phyloP scores from a whole-genome alignment of 2,329 filamentous ascomycete genomes.

The Calonectria henricotiae region DNA sequence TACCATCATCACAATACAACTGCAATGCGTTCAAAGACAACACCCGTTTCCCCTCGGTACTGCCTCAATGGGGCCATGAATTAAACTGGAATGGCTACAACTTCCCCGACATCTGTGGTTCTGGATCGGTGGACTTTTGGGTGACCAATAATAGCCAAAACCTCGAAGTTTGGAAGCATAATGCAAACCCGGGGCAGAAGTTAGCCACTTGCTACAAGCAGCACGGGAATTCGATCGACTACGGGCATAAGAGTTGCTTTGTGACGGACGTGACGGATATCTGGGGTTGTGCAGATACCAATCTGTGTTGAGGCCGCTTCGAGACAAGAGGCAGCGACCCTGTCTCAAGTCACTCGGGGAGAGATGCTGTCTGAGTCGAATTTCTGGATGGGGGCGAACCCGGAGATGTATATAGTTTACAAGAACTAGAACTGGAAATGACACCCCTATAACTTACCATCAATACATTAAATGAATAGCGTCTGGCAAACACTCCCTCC shows the following conservation, averaged over 20 bases:
- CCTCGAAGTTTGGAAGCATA: slow-evolving; percentile 24
- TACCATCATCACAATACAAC: slow-evolving; percentile 21
- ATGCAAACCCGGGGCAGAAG: slow-evolving; percentile 9
- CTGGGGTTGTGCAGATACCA: slow-evolving; percentile 27
- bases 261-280: slow-evolving; percentile 8
- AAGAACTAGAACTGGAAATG: neutral
- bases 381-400: neutral
- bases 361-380: neutral
- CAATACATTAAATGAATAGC: neutral
- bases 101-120: slow-evolving; percentile 19
- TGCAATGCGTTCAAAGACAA: slow-evolving; percentile 22
- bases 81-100: slow-evolving; percentile 24
- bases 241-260: neutral
- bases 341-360: neutral
- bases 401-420: neutral
- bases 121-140: slow-evolving; percentile 24
- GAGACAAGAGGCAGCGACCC: neutral
- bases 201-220: slow-evolving; percentile 28
- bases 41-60: neutral
- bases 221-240: slow-evolving; percentile 6
- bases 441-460: neutral
- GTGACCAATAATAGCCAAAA: slow-evolving; percentile 3
- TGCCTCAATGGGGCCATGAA: slow-evolving; percentile 1
- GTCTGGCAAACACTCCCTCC: neutral
- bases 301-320: slow-evolving; percentile 16